These are phyloP conservation scores for Heimioporus punctisporus DNA, from an alignment of 1,284 basidiomycete species.

Conservation along the genomic window DNA sequence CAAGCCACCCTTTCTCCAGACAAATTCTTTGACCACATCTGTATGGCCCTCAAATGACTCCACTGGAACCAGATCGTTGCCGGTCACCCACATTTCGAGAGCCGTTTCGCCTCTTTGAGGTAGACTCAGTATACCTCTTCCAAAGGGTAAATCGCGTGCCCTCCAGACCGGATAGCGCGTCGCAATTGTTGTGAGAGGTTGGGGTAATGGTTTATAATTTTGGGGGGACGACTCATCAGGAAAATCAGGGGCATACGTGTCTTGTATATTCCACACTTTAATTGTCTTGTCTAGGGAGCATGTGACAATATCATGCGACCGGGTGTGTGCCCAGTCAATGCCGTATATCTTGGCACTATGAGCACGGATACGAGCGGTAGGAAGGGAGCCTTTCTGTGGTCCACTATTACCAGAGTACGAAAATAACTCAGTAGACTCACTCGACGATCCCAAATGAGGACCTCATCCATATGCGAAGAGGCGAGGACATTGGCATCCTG, in stretches of 20 bases:
- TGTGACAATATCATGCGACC: constrained; percentile 81
- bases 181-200: constrained; percentile 62
- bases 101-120: constrained; percentile 89
- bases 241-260: constrained; percentile 20
- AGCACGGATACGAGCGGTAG: constrained; percentile 74
- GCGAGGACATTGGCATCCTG: constrained; percentile 85
- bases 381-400: constrained; percentile 88
- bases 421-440: constrained; percentile 40
- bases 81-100: constrained; percentile 82
- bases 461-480: constrained; percentile 83
- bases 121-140: constrained; percentile 85
- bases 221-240: constrained; percentile 15
- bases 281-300: constrained; percentile 94
- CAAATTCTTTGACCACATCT: constrained; percentile 98
- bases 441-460: constrained; percentile 87
- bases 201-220: constrained; percentile 13
- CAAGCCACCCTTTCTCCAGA: constrained; percentile 79
- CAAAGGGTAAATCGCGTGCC: constrained; percentile 93
- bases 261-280: constrained; percentile 77
- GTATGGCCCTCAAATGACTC: constrained; percentile 88
- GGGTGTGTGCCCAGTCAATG: constrained; percentile 89
- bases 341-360: constrained; percentile 93
- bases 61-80: constrained; percentile 54
- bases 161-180: constrained; percentile 95
- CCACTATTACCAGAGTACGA: too few species aligned